Evolutionary conservation across 2,329 filamentous ascomycete species (phyloP).

Genomic region (Fusarium torulosum): DNA sequence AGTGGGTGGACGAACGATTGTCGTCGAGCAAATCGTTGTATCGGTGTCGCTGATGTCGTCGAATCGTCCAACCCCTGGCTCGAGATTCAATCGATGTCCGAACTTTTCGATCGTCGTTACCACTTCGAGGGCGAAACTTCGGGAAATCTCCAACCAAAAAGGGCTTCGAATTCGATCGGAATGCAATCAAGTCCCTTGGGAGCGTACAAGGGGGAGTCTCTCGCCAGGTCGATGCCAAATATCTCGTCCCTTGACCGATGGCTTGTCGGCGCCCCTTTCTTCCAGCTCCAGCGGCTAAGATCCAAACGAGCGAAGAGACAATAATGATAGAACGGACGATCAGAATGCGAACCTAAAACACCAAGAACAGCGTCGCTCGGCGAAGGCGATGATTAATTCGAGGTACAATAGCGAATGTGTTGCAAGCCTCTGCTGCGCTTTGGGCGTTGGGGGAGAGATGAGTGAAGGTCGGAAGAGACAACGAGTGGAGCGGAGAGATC

Average conservation of each 20-base stretch:
- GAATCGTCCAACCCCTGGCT: constrained; percentile 19
- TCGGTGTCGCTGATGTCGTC: constrained; percentile 24
- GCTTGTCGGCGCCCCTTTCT: constrained; percentile 35
- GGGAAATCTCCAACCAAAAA: constrained; percentile 4
- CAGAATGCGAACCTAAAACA: constrained; percentile 2
- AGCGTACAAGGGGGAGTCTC: constrained; percentile 18
- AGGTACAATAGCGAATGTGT: constrained; percentile 35
- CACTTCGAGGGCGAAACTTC: constrained; percentile 21
- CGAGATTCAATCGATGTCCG: constrained; percentile 8
- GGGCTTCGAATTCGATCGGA: constrained; percentile 27
- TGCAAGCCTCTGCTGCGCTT: constrained; percentile 36
- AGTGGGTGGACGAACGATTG: constrained; percentile 9
- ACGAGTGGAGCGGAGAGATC: constrained; percentile 32
- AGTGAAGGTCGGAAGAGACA: constrained; percentile 33
- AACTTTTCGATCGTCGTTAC: constrained; percentile 16
- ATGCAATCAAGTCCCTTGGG: constrained; percentile 37
- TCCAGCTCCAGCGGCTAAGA: constrained; percentile 23
- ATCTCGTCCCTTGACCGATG: constrained; percentile 35
- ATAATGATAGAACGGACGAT: not conserved
- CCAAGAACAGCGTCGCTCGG: constrained; percentile 14
- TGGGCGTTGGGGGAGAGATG: constrained; percentile 17
- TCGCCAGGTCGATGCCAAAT: constrained; percentile 28
- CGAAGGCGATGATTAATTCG: constrained; percentile 15
- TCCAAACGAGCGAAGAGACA: constrained; percentile 6
- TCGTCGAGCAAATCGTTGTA: constrained; percentile 7